Evolutionary conservation across 495 filamentous ascomycete species (phyloP).

Genomic region (Saxophila tyrrhenica): DNA sequence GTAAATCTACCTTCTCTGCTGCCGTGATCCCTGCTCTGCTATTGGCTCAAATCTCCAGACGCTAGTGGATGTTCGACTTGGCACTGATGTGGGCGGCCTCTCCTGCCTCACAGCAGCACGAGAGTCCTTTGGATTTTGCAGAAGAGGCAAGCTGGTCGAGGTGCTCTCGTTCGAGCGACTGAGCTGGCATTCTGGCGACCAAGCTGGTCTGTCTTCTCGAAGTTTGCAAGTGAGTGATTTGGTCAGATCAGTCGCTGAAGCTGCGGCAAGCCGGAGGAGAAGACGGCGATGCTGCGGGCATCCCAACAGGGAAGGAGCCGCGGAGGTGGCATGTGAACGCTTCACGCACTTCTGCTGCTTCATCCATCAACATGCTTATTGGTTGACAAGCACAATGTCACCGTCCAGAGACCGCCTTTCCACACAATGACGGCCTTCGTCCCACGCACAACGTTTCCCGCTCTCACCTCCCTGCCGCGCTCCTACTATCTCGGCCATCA

Average conservation of each 20-base stretch:
- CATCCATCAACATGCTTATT: too few species aligned
- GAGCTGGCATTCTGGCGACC: too few species aligned
- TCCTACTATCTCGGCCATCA: conserved; percentile 99
- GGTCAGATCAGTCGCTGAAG: too few species aligned
- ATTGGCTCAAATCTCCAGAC: neutral
- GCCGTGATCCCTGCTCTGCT: neutral
- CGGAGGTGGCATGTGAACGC: too few species aligned
- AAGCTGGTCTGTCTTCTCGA: too few species aligned
- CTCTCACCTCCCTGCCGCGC: conserved; percentile 58
- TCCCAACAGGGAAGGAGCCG: neutral
- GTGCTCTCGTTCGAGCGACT: too few species aligned
- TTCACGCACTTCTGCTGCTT: too few species aligned
- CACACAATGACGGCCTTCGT: conserved; percentile 41
- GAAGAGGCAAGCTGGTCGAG: too few species aligned
- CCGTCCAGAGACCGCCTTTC: neutral
- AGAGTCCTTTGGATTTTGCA: too few species aligned
- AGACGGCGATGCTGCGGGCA: neutral
- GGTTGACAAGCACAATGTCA: neutral
- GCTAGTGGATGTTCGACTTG: neutral
- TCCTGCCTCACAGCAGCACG: too few species aligned
- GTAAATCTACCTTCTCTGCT: neutral
- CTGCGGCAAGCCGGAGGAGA: too few species aligned
- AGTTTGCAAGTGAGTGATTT: neutral
- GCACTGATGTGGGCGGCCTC: too few species aligned
- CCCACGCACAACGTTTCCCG: conserved; percentile 60